Evolutionary conservation across 1,284 basidiomycete genomes (phyloP), one percentile per base, ranked within the genome.

Genomic region (Microbotryum intermedium): DNA sequence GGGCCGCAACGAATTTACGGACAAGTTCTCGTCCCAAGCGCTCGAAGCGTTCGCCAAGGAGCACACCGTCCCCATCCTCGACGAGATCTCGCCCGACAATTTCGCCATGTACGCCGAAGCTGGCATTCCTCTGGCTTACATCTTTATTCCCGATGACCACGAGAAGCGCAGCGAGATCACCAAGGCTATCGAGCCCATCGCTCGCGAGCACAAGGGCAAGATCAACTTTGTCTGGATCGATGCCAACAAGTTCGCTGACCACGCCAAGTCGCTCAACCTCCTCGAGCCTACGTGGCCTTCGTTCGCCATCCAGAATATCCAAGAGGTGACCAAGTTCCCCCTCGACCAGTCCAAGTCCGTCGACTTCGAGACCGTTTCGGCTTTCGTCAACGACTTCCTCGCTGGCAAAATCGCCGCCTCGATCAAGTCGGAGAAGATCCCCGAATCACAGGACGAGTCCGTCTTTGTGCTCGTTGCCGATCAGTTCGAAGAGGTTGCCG

Each of bases 141-240:
- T 95, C 73, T 98, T 99, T 79, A 73, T 91, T 69, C 90, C 97
- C 76, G 87, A 91, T 49, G 78, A 82, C 53, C 80, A 83, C 66
- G 59, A 69, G 30, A 82, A 84, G 71, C 79, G 81, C 62, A 85
- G 83, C 70, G 81, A 87, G 26, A 76, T 86, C 59, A 80, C 94
- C 66, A 83, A 85, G 49, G 77, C 80, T 57, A 75, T 97, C 70
- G 83, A 80, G 70, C 83, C 88, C 2, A 74, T 94, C 58, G 93
- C 94, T 29, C 79, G 84, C 63, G 82, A 84, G 73, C 82, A 83
- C 81, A 91, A 89, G 77, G 83, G 84, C 72, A 86, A 89, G 77
- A 72, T 97, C 74, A 97, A 95, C 85, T 94, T 98, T 77, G 94
- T 98, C 68, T 95, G 86, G 86, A 98, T 99, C 71, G 95, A 99